Evolutionary conservation across 495 filamentous ascomycete genomes (phyloP), one percentile per base, ranked within the genome.

Genomic region (Lophium mytilinum): DNA sequence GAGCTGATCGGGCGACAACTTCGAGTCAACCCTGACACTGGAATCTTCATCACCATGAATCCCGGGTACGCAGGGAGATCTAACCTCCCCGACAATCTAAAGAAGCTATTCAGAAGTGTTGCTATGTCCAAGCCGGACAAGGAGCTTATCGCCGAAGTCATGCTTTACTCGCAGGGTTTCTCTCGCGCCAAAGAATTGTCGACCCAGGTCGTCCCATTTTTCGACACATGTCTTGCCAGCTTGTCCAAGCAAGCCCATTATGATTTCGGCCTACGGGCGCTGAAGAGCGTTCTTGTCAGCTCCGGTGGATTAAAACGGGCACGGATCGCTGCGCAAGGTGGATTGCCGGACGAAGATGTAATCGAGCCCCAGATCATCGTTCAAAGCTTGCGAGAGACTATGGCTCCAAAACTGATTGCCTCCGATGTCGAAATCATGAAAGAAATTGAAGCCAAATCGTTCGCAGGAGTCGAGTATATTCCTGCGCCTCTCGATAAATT

Each of bases 31-130:
- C 76, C 80, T 46, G 93, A 95, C 66, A 97, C 93, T 46, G 92
- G 92, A 64, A 95, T 99, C 68, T 99, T 99, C 76, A 97, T 99
- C 71, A 99, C 93, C 35, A 99, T 99, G 93, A 99, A 99, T 73
- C 93, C 93, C 63, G 93, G 93, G 18, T 99, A 99, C 77, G 93
- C 93, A 39, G 93, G 93, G 50, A 86, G 93, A 68, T 99, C 93
- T 35, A 99, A 97, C 71, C 74, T 99, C 64, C 93, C 93, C 0
- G 93, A 99, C 72, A 99, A 99, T 69, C 71, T 99, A 71, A 99
- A 99, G 80, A 99, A 99, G 73, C 77, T 99, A 18, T 99, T 99
- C 82, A 82, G 93, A 64, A 97, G 94, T 66, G 93, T 99, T 46
- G 93, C 93, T 40, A 99, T 99, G 93, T 97, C 94, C 9, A 96